Percentiles rank a stretch among this genome's conserved stretches.
Evolutionary conservation across 345 rosid genomes (phyloP).

Genomic region (Reutealis trisperma): DNA sequence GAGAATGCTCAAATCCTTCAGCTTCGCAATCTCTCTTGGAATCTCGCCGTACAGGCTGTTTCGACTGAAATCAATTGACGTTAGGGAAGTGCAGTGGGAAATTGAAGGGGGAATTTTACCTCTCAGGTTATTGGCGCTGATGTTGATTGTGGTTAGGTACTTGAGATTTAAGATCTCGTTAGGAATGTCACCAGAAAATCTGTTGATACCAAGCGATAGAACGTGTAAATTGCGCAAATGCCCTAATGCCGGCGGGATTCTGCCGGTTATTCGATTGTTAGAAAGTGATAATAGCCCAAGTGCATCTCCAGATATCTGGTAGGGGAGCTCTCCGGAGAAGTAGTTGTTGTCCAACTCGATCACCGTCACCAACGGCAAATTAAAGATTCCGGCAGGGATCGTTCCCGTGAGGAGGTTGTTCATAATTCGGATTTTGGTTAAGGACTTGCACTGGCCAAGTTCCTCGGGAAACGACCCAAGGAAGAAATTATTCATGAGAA

Average conservation of each 20-base stretch:
- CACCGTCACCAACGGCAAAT: conserved; percentile 42
- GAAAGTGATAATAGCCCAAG: conserved; percentile 48
- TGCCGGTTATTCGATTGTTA: conserved; percentile 62
- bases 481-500: conserved; percentile 71
- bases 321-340: conserved; percentile 76
- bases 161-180: conserved; percentile 50
- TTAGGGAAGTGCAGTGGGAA: conserved; percentile 44
- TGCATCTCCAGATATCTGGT: conserved; percentile 49
- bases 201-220: conserved; percentile 53
- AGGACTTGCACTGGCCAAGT: conserved; percentile 67
- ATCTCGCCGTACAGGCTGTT: conserved; percentile 64
- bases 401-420: conserved; percentile 60
- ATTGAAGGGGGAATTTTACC: conserved; percentile 68
- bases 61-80: conserved; percentile 63
- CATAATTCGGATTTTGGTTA: conserved; percentile 50
- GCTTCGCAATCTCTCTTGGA: conserved; percentile 49
- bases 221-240: conserved; percentile 45
- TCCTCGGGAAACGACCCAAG: conserved; percentile 67
- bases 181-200: conserved; percentile 58
- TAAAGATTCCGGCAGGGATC: conserved; percentile 73
- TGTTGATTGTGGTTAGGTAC: conserved; percentile 45
- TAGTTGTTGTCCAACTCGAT: conserved; percentile 61
- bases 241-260: conserved; percentile 65
- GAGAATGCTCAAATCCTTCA: conserved; percentile 57
- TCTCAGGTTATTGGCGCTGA: conserved; percentile 54